Evolutionary conservation across 306 rosid species (phyloP).

Genomic region (Lupinus albus): DNA sequence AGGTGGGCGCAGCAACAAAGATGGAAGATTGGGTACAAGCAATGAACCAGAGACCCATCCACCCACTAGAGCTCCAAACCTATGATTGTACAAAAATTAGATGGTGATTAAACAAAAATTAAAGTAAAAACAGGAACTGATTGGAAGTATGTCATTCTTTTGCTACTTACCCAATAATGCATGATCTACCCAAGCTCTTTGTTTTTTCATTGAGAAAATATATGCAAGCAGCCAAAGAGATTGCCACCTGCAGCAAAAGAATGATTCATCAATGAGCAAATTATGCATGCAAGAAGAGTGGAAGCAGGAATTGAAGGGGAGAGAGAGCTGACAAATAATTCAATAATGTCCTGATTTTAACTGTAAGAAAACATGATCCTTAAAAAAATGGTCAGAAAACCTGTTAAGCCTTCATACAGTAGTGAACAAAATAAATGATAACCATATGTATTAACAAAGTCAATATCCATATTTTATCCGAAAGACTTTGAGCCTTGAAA

Average conservation of each 20-base stretch:
- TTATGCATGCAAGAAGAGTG: not conserved
- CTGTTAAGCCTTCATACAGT: slow-evolving; percentile 16
- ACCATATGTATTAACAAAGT: not conserved
- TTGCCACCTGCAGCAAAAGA: slow-evolving; percentile 71
- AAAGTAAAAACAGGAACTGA: not conserved
- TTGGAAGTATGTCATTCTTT: slow-evolving; percentile 17
- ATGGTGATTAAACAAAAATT: slow-evolving; percentile 3
- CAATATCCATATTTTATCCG: slow-evolving; percentile 10
- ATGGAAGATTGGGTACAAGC: slow-evolving; percentile 76
- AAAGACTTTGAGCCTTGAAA: slow-evolving; percentile 1
- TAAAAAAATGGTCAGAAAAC: slow-evolving; percentile 19
- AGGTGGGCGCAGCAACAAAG: slow-evolving; percentile 72
- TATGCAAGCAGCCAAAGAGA: slow-evolving; percentile 94
- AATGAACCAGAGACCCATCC: slow-evolving; percentile 93
- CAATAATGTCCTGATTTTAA: not conserved
- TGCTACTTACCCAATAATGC: slow-evolving; percentile 68
- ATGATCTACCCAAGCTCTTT: slow-evolving; percentile 85
- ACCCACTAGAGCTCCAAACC: slow-evolving; percentile 78
- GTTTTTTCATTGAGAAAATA: slow-evolving; percentile 95
- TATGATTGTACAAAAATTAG: slow-evolving; percentile 43
- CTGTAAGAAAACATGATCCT: slow-evolving; percentile 24
- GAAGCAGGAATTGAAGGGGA: not conserved
- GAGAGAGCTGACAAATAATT: not conserved
- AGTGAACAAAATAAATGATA: slow-evolving; percentile 5
- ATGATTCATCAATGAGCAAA: slow-evolving; percentile 19